Evolutionary conservation across 345 rosid genomes (phyloP).

Genomic region (Citrus sinensis): DNA sequence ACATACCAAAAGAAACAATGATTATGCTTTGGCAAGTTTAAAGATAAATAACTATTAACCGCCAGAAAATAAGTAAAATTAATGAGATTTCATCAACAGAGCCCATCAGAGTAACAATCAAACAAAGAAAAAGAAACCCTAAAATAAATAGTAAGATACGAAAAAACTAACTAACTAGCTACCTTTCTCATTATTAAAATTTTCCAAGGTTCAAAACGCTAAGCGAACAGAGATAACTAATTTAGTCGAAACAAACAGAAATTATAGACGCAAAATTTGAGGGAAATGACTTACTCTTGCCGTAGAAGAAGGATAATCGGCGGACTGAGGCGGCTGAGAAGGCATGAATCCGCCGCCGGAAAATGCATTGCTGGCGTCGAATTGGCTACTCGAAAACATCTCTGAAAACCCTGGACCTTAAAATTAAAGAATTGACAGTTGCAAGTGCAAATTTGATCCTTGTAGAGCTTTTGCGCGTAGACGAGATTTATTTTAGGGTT

Average conservation of each 20-base stretch:
- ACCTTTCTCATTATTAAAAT: background rate
- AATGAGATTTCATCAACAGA: background rate
- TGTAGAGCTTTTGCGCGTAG: background rate
- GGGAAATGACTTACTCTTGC: slow-evolving; percentile 39
- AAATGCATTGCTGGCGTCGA: slow-evolving; percentile 48
- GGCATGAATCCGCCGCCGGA: slow-evolving; percentile 70
- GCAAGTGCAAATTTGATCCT: background rate
- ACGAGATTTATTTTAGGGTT: background rate
- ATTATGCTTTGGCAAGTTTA: background rate
- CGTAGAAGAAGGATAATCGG: slow-evolving; percentile 49
- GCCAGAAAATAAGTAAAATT: background rate
- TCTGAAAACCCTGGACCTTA: slow-evolving; percentile 6
- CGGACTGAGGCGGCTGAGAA: slow-evolving; percentile 54
- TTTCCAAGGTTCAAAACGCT: background rate
- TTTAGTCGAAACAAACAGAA: background rate
- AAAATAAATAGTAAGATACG: background rate
- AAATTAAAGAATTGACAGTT: background rate
- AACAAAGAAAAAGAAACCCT: background rate
- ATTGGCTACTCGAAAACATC: slow-evolving; percentile 75
- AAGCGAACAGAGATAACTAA: background rate
- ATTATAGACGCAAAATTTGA: background rate
- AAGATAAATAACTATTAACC: background rate
- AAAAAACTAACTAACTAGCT: background rate
- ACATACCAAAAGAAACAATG: background rate
- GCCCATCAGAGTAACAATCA: background rate